Conservation (phyloP, 371 early-diverging fungal species). For the Apophysomyces sp. region DNA sequence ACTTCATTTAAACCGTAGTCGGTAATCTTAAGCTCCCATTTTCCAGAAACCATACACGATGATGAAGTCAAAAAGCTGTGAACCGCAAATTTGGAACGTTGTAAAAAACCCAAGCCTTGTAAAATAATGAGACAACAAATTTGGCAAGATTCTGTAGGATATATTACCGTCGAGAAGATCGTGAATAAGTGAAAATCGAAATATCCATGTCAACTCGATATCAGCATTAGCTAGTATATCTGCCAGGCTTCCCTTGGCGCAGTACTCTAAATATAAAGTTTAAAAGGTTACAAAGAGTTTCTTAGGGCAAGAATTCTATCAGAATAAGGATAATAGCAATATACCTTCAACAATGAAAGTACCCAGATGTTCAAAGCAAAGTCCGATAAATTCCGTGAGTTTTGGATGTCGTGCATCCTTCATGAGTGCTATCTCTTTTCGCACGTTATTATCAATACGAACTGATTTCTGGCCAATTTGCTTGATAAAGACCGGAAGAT, state of each 20-base stretch:
- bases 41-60: slow-evolving; percentile 46
- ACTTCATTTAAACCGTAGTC: slow-evolving; percentile 45
- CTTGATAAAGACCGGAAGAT: slow-evolving; percentile 45
- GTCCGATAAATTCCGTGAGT: slow-evolving; percentile 41
- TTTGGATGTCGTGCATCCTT: slow-evolving; percentile 37
- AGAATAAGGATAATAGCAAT: slow-evolving; percentile 5
- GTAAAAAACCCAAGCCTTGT: slow-evolving; percentile 49
- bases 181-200: slow-evolving; percentile 50
- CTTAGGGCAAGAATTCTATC: not conserved
- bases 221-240: slow-evolving; percentile 45
- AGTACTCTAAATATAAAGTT: slow-evolving; percentile 29
- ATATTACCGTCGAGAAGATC: slow-evolving; percentile 39
- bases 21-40: slow-evolving; percentile 53
- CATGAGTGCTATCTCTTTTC: slow-evolving; percentile 20
- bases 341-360: slow-evolving; percentile 42
- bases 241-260: slow-evolving; percentile 45
- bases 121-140: not conserved
- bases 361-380: slow-evolving; percentile 45
- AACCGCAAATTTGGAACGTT: slow-evolving; percentile 44
- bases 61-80: slow-evolving; percentile 48
- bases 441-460: slow-evolving; percentile 8
- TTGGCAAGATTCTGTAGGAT: not conserved
- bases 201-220: slow-evolving; percentile 50
- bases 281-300: too few species aligned
- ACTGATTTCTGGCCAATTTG: slow-evolving; percentile 17